Base-by-base conservation (phyloP, 2,329 filamentous ascomycete species). In the Alternaria novae-zelandiae region DNA sequence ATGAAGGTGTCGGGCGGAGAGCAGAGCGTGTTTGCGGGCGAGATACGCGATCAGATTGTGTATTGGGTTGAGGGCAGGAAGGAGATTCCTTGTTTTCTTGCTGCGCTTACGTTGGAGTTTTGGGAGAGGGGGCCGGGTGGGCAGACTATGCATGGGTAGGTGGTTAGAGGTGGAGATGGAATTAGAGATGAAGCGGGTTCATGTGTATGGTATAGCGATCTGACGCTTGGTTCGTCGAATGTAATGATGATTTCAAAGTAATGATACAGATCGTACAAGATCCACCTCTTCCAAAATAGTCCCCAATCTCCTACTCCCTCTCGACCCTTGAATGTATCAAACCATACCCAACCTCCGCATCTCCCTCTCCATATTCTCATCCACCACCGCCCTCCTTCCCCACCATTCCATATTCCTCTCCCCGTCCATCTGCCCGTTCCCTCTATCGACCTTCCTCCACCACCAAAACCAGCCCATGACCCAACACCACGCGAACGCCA, bases 1-100 rank as follows among this genome's bases (percentile, higher is more conserved):
- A 99, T 99, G 96, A 99, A 99, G 85, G 92, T 99, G 61, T 92
- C 91, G 32, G 96, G 96, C 2, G 96, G 96, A 0, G 92, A 94
- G 2, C 88, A 92, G 75, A 96, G 93, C 76, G 86, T 89, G 12
- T 99, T 99, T 80, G 96, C 94, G 2, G 83, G 88, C 59, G 90
- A 94, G 80, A 97, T 99, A 67, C 87, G 87, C 68, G 91, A 93
- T 74, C 88, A 94, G 78, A 95, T 97, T 74, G 91, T 93, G 68
- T 98, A 97, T 80, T 99, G 96, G 95, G 95, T 98, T 1, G 88
- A 96, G 74, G 94, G 96, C 73, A 89, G 94, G 83, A 94, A 94
- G 50, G 95, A 95, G 78, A 96, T 98, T 67, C 95, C 95, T 5
- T 95, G 94, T 59, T 97, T 98, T 78, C 80, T 98, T 68, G 94